phyloP scores from a whole-genome alignment of 192 early-diverging fungal genomes.

The Mortierella hygrophila region DNA sequence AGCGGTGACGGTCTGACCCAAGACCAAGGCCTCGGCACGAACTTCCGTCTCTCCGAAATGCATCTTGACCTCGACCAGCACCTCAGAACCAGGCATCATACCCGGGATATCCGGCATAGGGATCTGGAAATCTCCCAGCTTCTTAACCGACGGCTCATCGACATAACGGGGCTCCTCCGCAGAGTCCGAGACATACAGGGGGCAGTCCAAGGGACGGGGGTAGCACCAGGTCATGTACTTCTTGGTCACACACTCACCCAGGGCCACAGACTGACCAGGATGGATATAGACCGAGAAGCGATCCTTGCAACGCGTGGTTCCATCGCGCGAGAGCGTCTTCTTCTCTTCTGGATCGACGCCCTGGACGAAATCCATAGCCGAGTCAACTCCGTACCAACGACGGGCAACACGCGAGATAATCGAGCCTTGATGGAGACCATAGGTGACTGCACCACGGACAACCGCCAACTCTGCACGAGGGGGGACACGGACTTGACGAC shows the following conservation, averaged over 20 bases:
- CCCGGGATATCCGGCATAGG: slow-evolving; percentile 55
- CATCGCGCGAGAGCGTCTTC: slow-evolving; percentile 50
- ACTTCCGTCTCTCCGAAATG: slow-evolving; percentile 56
- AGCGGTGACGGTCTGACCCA: slow-evolving; percentile 58
- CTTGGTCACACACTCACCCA: slow-evolving; percentile 55
- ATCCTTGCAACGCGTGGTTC: slow-evolving; percentile 53
- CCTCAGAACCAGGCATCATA: slow-evolving; percentile 50
- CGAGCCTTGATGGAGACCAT: slow-evolving; percentile 55
- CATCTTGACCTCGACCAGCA: slow-evolving; percentile 56
- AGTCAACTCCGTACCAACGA: slow-evolving; percentile 57
- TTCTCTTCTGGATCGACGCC: slow-evolving; percentile 53
- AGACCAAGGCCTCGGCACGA: slow-evolving; percentile 48
- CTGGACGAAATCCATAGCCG: slow-evolving; percentile 52
- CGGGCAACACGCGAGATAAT: slow-evolving; percentile 52
- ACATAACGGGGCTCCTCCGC: slow-evolving; percentile 52
- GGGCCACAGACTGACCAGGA: slow-evolving; percentile 47
- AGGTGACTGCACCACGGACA: slow-evolving; percentile 62
- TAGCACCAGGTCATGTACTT: slow-evolving; percentile 59
- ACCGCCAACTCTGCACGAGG: slow-evolving; percentile 66
- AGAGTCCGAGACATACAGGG: slow-evolving; percentile 49
- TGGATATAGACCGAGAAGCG: slow-evolving; percentile 55
- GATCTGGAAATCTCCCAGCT: slow-evolving; percentile 53
- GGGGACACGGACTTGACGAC: slow-evolving; percentile 64
- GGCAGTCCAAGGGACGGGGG: slow-evolving; percentile 52
- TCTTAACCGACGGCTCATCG: slow-evolving; percentile 54